Evolutionary conservation across 768 basidiomycete genomes (phyloP).

Genomic region (Tricholoma matsutake): DNA sequence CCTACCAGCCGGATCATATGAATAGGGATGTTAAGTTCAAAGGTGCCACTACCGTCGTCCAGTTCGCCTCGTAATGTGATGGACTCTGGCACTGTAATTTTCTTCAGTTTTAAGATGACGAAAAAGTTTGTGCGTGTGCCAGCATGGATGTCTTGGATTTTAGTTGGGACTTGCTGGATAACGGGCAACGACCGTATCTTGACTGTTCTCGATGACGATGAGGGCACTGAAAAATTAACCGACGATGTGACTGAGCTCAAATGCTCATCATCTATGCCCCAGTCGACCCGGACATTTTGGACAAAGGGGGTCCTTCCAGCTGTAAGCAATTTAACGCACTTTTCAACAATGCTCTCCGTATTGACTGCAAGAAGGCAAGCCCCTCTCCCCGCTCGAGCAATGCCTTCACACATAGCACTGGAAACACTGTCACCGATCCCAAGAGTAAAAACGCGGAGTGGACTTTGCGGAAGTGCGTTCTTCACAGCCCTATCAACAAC

Average conservation of each 20-base stretch:
- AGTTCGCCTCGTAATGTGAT: slow-evolving; percentile 34
- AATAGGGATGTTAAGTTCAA: slow-evolving; percentile 31
- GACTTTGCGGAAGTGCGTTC: slow-evolving; percentile 24
- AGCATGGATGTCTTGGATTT: slow-evolving; percentile 32
- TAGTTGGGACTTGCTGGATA: slow-evolving; percentile 35
- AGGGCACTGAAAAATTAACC: slow-evolving; percentile 16
- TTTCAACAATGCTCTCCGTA: slow-evolving; percentile 43
- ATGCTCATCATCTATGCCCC: slow-evolving; percentile 36
- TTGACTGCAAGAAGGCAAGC: slow-evolving; percentile 43
- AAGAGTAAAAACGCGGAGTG: slow-evolving; percentile 52
- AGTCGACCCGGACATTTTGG: slow-evolving; percentile 45
- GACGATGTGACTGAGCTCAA: slow-evolving; percentile 10
- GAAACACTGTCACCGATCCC: slow-evolving; percentile 54
- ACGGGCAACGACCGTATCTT: slow-evolving; percentile 24
- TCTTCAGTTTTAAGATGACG: slow-evolving; percentile 30
- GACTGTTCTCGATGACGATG: slow-evolving; percentile 17
- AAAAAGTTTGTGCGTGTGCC: slow-evolving; percentile 33
- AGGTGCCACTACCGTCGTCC: slow-evolving; percentile 27
- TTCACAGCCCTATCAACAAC: slow-evolving; percentile 31
- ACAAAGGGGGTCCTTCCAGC: slow-evolving; percentile 49
- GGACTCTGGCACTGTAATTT: slow-evolving; percentile 25
- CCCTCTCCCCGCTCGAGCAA: slow-evolving; percentile 56
- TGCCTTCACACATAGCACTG: slow-evolving; percentile 46
- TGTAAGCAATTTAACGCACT: slow-evolving; percentile 47
- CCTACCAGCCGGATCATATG: slow-evolving; percentile 30